Percentiles rank a stretch among this genome's conserved stretches.
Evolutionary conservation across 2,329 filamentous ascomycete species (phyloP).

Genomic region (Neonectria punicea): DNA sequence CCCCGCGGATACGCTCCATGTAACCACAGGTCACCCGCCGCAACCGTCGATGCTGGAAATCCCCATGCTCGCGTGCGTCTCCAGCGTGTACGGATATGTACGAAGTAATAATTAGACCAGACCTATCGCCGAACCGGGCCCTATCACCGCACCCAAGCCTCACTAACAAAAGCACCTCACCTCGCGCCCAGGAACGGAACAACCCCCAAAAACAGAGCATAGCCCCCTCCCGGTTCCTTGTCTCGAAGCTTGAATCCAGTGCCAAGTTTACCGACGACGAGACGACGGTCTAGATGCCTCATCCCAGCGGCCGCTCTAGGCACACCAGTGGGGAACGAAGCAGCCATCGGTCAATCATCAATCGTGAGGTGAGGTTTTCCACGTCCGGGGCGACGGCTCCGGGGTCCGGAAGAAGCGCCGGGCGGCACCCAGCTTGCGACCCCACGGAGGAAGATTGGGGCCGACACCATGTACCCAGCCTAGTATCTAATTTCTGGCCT

Average conservation of each 20-base stretch:
- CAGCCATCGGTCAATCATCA: not conserved
- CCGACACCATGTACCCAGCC: too few species aligned
- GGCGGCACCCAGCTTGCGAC: not conserved
- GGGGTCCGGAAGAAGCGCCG: constrained; percentile 4
- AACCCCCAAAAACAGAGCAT: not conserved
- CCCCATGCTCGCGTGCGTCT: not conserved
- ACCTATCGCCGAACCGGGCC: too few species aligned
- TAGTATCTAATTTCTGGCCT: not conserved
- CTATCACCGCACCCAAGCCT: too few species aligned
- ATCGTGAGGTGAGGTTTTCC: not conserved
- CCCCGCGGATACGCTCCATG: not conserved
- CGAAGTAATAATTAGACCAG: too few species aligned
- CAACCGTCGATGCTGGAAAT: not conserved
- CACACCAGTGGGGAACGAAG: constrained; percentile 13
- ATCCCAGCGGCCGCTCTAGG: constrained; percentile 10
- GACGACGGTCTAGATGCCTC: not conserved
- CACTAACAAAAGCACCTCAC: not conserved
- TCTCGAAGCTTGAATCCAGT: not conserved
- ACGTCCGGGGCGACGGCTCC: not conserved
- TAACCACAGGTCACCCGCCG: not conserved
- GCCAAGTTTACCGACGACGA: not conserved
- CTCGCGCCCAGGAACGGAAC: not conserved
- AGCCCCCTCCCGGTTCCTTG: not conserved
- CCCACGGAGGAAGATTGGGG: not conserved
- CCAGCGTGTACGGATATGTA: too few species aligned